Evolutionary conservation across 495 filamentous ascomycete species (phyloP).

Genomic region (Talaromyces stipitatus): DNA sequence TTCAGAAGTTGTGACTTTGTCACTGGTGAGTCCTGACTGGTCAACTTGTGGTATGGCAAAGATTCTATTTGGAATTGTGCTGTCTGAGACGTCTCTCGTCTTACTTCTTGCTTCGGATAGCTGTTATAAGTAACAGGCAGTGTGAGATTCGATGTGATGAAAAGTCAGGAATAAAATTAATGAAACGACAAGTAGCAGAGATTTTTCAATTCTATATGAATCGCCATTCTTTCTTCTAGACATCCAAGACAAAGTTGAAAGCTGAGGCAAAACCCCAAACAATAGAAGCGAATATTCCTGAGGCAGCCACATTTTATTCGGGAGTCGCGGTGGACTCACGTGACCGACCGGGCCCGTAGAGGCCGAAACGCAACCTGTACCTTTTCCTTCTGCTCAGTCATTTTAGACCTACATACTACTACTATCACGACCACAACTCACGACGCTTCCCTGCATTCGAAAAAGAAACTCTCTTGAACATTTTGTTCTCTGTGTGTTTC

Average conservation of each 20-base stretch:
- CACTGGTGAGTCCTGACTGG: not conserved
- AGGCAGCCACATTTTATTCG: not conserved
- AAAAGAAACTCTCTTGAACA: not conserved
- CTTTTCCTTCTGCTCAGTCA: not conserved
- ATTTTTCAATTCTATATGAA: too few species aligned
- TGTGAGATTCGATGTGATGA: not conserved
- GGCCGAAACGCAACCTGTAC: slow-evolving; percentile 1
- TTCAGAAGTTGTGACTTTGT: too few species aligned
- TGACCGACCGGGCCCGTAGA: slow-evolving; percentile 18
- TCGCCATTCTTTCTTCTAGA: too few species aligned
- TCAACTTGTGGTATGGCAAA: not conserved
- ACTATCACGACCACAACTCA: not conserved
- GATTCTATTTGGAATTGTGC: not conserved
- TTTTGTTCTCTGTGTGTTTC: not conserved
- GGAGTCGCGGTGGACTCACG: slow-evolving; percentile 18
- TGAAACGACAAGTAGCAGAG: not conserved
- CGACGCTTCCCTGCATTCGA: not conserved
- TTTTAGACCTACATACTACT: not conserved
- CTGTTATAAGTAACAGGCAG: too few species aligned
- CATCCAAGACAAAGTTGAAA: too few species aligned
- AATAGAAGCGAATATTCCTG: not conserved
- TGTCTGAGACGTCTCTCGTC: not conserved
- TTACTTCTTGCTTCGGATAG: not conserved
- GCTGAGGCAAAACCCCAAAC: not conserved
- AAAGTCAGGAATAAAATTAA: not conserved